Evolutionary conservation across 495 filamentous ascomycete genomes (phyloP).

Genomic region (Neurospora africana): DNA sequence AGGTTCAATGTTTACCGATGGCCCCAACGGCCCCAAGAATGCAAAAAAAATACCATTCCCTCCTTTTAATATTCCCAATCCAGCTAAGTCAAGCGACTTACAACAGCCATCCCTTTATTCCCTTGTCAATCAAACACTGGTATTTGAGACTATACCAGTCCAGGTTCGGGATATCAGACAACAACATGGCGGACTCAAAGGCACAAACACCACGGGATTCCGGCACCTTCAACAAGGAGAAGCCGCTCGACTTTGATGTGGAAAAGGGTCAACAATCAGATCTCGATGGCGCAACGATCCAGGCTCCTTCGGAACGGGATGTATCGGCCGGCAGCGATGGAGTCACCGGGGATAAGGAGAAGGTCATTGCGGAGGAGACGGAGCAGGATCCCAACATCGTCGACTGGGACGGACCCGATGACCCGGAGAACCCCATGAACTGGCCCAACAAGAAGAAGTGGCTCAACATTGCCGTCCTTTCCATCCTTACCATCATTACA

Average conservation of each 20-base stretch:
- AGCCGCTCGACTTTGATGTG: conserved; percentile 7
- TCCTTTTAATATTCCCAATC: not conserved
- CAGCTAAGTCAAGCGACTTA: not conserved
- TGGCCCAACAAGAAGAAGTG: conserved; percentile 52
- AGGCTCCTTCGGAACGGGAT: conserved; percentile 1
- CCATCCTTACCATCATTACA: conserved; percentile 32
- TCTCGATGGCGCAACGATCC: conserved; percentile 16
- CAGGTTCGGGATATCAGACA: not conserved
- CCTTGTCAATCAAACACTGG: not conserved
- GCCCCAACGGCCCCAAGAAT: not conserved
- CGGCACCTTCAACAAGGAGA: not conserved
- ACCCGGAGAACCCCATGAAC: conserved; percentile 55
- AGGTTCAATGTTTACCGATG: not conserved
- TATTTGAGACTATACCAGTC: not conserved
- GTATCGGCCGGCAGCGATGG: not conserved
- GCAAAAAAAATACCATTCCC: not conserved
- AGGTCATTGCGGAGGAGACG: conserved; percentile 3
- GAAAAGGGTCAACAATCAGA: conserved; percentile 18
- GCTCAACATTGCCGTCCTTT: conserved; percentile 48
- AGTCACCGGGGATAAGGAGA: not conserved
- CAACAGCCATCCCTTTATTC: not conserved
- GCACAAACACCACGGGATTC: conserved; percentile 2
- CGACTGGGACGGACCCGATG: conserved; percentile 42
- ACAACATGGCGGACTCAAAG: conserved; percentile 16
- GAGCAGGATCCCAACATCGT: conserved; percentile 28